Base-by-base conservation (phyloP, 2,329 filamentous ascomycete species). In the Sporothrix luriei region DNA sequence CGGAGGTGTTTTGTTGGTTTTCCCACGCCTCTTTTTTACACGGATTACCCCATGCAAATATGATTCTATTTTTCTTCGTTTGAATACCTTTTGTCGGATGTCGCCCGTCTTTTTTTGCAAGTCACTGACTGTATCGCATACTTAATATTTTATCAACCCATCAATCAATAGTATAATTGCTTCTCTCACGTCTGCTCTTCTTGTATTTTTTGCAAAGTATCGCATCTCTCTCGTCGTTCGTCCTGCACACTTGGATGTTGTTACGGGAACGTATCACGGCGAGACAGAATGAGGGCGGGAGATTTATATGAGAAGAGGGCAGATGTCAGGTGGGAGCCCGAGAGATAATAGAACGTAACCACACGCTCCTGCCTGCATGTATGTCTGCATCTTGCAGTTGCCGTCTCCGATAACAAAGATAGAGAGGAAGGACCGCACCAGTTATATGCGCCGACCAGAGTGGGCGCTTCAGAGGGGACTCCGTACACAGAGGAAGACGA, bases 331-430 rank as follows among this genome's bases (percentile, higher is more conserved):
- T 11, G n/a, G 6, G 40, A 29, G 10, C 5, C 43, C 14, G 21
- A 46, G 24, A 64, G 61, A 64, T 64, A 64, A 64, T 43, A 21
- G 51, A 49, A 13, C n/a, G 6, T 2, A 16, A 21, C 7, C 38
- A 24, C 11, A 33, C 61, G 43, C 26, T n/a, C 61, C 61, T 33
- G 33, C 61, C 43, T 49, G 43, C 43, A 64, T 49, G 61, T 11
- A 49, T 26, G 13, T 49, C 40, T 33, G 61, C 43, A 16, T 26
- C 61, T 62, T n/a, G 21, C 21, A 48, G 2, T 46, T 62, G 38
- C 38, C 38, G 16, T 43, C 14, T 26, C 57, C 26, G 57, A 62
- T 62, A 62, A 62, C 57, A 24, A 13, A 43, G 57, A 61, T 61
- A 61, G 57, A 46, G 33, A 57, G 29, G 16, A 40, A 21, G 29